phyloP scores from a whole-genome alignment of 805 yeast genomes.

The Candida quercuum region DNA sequence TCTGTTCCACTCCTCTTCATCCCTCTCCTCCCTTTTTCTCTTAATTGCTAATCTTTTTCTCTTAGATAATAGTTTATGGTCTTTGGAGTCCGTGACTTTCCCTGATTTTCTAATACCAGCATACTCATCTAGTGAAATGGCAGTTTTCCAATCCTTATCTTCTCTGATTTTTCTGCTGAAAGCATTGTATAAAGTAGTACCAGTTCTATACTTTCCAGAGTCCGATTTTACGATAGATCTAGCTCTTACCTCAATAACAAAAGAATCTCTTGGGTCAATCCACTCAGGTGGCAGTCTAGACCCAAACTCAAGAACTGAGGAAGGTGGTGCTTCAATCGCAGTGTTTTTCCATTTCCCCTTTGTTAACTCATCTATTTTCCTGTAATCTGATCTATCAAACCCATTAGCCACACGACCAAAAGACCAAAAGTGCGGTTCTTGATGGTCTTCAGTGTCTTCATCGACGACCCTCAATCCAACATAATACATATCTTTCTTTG shows the following conservation, averaged over 20 bases:
- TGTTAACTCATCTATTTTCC: conserved; percentile 50
- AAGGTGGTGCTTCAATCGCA: conserved; percentile 36
- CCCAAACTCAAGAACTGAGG: conserved; percentile 46
- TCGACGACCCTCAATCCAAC: conserved; percentile 60
- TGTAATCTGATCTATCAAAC: conserved; percentile 57
- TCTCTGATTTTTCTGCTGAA: conserved; percentile 61
- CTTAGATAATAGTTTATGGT: conserved; percentile 24
- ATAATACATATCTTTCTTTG: conserved; percentile 61
- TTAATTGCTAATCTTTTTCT: conserved; percentile 17
- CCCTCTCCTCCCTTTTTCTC: conserved; percentile 14
- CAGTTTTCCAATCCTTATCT: conserved; percentile 59
- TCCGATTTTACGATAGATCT: conserved; percentile 55
- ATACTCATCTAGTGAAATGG: conserved; percentile 54
- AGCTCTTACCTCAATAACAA: conserved; percentile 81
- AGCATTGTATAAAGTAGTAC: conserved; percentile 70
- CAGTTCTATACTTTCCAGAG: conserved; percentile 49
- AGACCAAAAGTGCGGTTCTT: conserved; percentile 41
- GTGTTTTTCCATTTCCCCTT: conserved; percentile 55
- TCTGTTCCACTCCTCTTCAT: conserved; percentile 21
- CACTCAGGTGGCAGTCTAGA: conserved; percentile 60
- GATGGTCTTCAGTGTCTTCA: conserved; percentile 22
- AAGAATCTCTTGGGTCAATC: conserved; percentile 73
- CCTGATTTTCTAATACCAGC: conserved; percentile 26
- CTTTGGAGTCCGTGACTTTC: conserved; percentile 14
- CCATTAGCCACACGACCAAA: conserved; percentile 87